Evolutionary conservation across 2,329 filamentous ascomycete species (phyloP).

Genomic region (Cryphonectria japonica): DNA sequence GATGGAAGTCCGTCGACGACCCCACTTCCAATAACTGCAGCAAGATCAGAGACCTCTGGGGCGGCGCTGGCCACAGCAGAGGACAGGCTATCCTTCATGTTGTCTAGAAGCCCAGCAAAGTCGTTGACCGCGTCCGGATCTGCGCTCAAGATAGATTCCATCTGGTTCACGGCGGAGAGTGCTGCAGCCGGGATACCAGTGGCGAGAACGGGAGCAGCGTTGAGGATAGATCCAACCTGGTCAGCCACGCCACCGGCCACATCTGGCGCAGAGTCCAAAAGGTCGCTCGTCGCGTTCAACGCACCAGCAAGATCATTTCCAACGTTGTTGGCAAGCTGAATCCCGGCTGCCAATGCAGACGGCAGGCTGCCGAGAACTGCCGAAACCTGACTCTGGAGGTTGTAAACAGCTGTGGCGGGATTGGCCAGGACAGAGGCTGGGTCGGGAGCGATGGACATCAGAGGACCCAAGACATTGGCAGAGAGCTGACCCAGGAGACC

Average conservation of each 20-base stretch:
- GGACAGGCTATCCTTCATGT: conserved; percentile 22
- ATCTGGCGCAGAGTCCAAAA: conserved; percentile 21
- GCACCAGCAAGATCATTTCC: conserved; percentile 24
- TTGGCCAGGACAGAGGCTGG: conserved; percentile 23
- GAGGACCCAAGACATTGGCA: conserved; percentile 22
- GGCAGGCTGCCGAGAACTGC: conserved; percentile 25
- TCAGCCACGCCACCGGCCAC: conserved; percentile 26
- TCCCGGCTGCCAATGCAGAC: conserved; percentile 26
- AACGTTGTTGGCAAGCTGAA: conserved; percentile 26
- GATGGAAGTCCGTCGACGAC: conserved; percentile 23
- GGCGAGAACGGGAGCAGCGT: conserved; percentile 27
- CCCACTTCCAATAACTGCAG: conserved; percentile 21
- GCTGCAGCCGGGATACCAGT: conserved; percentile 28
- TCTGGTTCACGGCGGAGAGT: conserved; percentile 23
- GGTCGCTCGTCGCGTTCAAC: conserved; percentile 21
- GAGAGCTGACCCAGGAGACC: conserved; percentile 28
- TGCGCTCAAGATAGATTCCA: conserved; percentile 21
- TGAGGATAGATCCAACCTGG: conserved; percentile 25
- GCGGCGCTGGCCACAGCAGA: conserved; percentile 19
- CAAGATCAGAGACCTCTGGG: conserved; percentile 24
- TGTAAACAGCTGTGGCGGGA: conserved; percentile 22
- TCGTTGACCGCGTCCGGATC: conserved; percentile 11
- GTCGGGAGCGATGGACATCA: conserved; percentile 25
- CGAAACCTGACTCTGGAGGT: conserved; percentile 24
- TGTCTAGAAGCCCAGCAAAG: conserved; percentile 14